These are phyloP conservation scores for Umbelopsis isabellina DNA, from an alignment of 192 early-diverging fungal genomes.

Conservation along the genomic window DNA sequence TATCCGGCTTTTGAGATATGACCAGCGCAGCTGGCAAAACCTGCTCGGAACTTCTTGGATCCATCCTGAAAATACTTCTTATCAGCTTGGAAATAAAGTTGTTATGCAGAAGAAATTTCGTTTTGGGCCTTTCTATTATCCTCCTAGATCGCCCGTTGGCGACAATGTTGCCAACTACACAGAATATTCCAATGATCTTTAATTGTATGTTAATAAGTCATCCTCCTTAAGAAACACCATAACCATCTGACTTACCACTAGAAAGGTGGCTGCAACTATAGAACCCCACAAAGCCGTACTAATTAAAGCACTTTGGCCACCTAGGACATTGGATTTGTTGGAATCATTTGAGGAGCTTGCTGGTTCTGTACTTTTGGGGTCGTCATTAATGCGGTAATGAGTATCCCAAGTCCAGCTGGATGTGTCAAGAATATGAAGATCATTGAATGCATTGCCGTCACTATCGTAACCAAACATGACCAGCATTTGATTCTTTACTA, in stretches of 20 bases:
- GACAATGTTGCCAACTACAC: neutral
- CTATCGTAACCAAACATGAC: conserved; percentile 28
- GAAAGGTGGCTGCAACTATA: neutral
- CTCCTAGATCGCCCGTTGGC: neutral
- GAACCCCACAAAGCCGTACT: conserved; percentile 1
- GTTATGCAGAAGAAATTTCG: neutral
- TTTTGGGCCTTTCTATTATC: neutral
- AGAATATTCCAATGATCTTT: neutral
- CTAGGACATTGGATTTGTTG: neutral
- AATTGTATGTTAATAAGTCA: neutral
- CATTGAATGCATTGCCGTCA: conserved; percentile 17
- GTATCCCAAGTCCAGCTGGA: conserved; percentile 31
- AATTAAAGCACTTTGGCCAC: neutral
- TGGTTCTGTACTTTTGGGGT: conserved; percentile 18
- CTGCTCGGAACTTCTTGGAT: neutral
- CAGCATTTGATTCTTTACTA: conserved; percentile 32
- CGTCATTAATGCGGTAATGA: conserved; percentile 11
- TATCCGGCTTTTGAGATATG: conserved; percentile 1
- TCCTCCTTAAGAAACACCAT: no score
- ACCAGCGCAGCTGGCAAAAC: neutral
- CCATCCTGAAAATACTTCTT: neutral
- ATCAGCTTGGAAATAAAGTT: neutral
- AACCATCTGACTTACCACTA: neutral
- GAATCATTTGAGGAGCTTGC: conserved; percentile 14
- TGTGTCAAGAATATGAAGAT: conserved; percentile 30